phyloP scores from a whole-genome alignment of 2,329 filamentous ascomycete genomes.

The Aureobasidium mangrovei region DNA sequence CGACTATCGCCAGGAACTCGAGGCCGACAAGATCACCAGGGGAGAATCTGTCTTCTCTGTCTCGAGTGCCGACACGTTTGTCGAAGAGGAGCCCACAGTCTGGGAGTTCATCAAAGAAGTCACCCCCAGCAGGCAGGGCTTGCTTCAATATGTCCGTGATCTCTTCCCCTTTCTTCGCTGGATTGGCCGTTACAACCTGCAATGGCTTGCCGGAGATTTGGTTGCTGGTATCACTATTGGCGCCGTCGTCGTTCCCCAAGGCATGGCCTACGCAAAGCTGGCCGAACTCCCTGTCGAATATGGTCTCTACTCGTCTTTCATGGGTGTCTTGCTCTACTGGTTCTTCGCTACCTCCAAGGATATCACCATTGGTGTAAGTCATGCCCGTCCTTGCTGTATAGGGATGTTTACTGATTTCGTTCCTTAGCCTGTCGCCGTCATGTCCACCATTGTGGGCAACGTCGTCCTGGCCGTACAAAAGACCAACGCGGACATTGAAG shows the following conservation, averaged over 20 bases:
- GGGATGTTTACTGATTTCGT: background rate
- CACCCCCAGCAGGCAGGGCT: slow-evolving; percentile 48
- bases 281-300: slow-evolving; percentile 74
- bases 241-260: slow-evolving; percentile 82
- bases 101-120: slow-evolving; percentile 61
- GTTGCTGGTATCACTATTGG: slow-evolving; percentile 75
- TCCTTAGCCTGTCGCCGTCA: slow-evolving; percentile 75
- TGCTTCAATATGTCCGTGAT: slow-evolving; percentile 54
- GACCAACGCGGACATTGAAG: slow-evolving; percentile 48
- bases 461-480: slow-evolving; percentile 52
- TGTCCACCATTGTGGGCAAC: slow-evolving; percentile 76
- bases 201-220: slow-evolving; percentile 83
- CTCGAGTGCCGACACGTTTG: slow-evolving; percentile 64
- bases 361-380: slow-evolving; percentile 83
- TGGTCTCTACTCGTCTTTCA: slow-evolving; percentile 90
- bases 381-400: background rate
- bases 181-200: slow-evolving; percentile 78
- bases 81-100: slow-evolving; percentile 71
- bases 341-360: slow-evolving; percentile 97
- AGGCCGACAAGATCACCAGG: slow-evolving; percentile 56
- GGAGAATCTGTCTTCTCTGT: slow-evolving; percentile 74
- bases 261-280: slow-evolving; percentile 88
- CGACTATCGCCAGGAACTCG: slow-evolving; percentile 53
- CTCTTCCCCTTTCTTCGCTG: slow-evolving; percentile 86
- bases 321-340: slow-evolving; percentile 93